These are phyloP conservation scores for Aspergillus sergii DNA, from an alignment of 2,329 filamentous ascomycete species.

Conservation along the genomic window DNA sequence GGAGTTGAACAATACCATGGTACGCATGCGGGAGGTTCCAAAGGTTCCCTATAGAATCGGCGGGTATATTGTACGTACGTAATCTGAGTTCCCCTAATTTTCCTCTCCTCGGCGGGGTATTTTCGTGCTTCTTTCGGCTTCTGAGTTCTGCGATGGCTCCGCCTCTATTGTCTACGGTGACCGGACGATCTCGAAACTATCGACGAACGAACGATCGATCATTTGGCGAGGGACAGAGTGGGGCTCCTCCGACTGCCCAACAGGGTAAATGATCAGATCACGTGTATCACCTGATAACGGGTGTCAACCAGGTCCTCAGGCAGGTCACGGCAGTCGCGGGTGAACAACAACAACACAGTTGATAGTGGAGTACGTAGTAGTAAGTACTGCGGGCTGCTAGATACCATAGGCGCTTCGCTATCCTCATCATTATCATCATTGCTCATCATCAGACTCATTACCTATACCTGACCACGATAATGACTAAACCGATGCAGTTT, in stretches of 20 bases:
- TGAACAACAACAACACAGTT: background rate
- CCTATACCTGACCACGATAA: background rate
- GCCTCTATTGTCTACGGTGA: conserved; percentile 3
- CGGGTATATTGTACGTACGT: background rate
- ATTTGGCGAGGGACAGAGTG: background rate
- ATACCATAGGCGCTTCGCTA: background rate
- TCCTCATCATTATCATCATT: background rate
- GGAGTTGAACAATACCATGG: background rate
- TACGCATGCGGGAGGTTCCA: background rate
- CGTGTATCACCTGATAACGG: background rate
- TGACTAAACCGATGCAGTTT: background rate
- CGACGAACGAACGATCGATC: conserved; percentile 3
- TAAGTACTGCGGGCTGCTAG: background rate
- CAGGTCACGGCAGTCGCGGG: conserved; percentile 2
- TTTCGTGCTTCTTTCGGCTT: background rate
- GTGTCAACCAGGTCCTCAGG: background rate
- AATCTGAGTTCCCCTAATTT: background rate
- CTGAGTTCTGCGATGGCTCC: background rate
- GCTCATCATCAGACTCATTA: background rate
- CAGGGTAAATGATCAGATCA: background rate
- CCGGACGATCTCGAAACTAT: conserved; percentile 5
- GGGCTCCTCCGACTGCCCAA: background rate
- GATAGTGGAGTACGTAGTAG: background rate
- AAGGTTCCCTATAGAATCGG: background rate
- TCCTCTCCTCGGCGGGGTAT: background rate